phyloP scores from a whole-genome alignment of 495 filamentous ascomycete species.

The Penicillium fimorum region DNA sequence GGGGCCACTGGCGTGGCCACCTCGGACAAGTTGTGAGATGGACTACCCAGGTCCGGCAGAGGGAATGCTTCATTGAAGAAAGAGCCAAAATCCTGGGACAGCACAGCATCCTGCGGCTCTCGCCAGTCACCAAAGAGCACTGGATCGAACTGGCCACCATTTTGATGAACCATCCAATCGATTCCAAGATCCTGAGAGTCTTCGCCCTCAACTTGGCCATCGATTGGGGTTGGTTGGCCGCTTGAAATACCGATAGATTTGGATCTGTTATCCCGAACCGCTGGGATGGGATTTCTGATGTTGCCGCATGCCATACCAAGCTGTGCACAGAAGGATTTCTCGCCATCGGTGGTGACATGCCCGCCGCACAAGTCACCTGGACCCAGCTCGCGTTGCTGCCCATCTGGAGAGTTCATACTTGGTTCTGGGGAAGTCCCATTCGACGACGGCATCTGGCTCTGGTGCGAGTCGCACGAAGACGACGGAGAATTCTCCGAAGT shows the following conservation, averaged over 20 bases:
- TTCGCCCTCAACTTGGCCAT: conserved; percentile 25
- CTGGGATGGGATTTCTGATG: conserved; percentile 65
- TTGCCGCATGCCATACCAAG: conserved; percentile 72
- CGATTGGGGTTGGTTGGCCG: conserved; percentile 18
- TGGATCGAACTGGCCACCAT: conserved; percentile 86
- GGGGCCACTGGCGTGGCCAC: conserved; percentile 37
- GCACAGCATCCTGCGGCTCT: conserved; percentile 76
- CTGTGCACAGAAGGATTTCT: conserved; percentile 65
- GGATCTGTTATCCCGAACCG: conserved; percentile 31
- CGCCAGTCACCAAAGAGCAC: conserved; percentile 91
- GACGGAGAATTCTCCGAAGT: conserved; percentile 54
- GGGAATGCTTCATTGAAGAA: conserved; percentile 92
- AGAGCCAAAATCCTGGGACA: conserved; percentile 65
- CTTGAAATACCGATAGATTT: conserved; percentile 32
- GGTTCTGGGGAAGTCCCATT: conserved; percentile 79
- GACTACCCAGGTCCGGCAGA: conserved; percentile 68
- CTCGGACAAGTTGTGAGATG: conserved; percentile 63
- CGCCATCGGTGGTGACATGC: conserved; percentile 49
- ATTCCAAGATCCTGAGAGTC: conserved; percentile 43
- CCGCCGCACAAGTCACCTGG: conserved; percentile 23
- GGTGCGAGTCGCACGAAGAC: conserved; percentile 57
- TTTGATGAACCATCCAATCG: conserved; percentile 81
- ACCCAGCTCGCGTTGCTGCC: conserved; percentile 56
- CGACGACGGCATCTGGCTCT: conserved; percentile 69
- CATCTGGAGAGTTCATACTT: conserved; percentile 53